Evolutionary conservation across 805 yeast species (phyloP).

Genomic region (Kodamaea neixiangensis): DNA sequence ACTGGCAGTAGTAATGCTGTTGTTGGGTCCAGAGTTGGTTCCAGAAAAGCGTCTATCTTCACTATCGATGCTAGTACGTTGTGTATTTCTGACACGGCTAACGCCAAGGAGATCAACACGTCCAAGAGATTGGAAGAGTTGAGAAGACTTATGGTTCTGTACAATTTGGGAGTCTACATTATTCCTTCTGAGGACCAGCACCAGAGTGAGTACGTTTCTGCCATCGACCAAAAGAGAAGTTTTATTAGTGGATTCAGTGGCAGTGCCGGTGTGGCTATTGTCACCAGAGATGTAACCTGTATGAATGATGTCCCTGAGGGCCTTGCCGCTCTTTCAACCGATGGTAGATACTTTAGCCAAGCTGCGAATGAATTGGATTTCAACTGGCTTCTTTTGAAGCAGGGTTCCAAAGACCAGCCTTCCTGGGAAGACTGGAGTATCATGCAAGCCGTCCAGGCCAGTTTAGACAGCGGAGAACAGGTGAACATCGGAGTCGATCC

Average conservation of each 20-base stretch:
- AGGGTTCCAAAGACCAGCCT: conserved; percentile 50
- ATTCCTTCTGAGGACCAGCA: conserved; percentile 65
- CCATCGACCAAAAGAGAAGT: conserved; percentile 54
- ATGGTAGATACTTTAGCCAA: conserved; percentile 61
- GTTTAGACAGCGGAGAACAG: conserved; percentile 46
- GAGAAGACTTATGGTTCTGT: conserved; percentile 40
- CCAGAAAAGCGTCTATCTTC: conserved; percentile 43
- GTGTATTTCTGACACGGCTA: conserved; percentile 34
- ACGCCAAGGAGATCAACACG: conserved; percentile 53
- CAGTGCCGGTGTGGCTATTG: conserved; percentile 60
- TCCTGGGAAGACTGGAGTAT: conserved; percentile 62
- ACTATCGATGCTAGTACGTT: conserved; percentile 43
- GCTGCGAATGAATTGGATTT: conserved; percentile 60
- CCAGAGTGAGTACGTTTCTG: conserved; percentile 61
- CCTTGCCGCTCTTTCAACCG: conserved; percentile 56
- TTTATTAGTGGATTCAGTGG: conserved; percentile 64
- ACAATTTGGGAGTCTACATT: conserved; percentile 54
- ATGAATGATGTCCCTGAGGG: conserved; percentile 58
- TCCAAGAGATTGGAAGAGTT: conserved; percentile 32
- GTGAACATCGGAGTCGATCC: conserved; percentile 52
- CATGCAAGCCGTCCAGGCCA: conserved; percentile 49
- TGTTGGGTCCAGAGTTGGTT: conserved; percentile 28
- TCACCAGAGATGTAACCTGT: conserved; percentile 54
- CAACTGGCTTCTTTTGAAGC: conserved; percentile 58
- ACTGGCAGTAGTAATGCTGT: conserved; percentile 19